Evolutionary conservation across 2,329 filamentous ascomycete species (phyloP).

Genomic region (Fusarium domesticum): DNA sequence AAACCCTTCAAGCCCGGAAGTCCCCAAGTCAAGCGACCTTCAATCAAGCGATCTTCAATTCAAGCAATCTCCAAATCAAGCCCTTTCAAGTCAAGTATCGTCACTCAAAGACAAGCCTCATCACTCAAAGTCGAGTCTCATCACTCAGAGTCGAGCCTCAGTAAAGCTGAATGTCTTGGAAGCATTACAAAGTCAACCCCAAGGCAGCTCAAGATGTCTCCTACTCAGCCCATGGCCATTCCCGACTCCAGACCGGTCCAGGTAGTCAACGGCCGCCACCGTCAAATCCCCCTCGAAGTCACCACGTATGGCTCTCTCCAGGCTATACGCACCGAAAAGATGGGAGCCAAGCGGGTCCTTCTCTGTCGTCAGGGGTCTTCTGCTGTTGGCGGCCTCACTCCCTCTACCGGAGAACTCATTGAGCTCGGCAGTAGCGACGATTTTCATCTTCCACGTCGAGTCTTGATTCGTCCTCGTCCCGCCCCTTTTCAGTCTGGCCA

Average conservation of each 20-base stretch:
- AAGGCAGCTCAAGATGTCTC: background rate
- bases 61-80: too few relatives aligned
- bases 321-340: constrained; percentile 38
- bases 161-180: too few relatives aligned
- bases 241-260: background rate
- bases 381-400: constrained; percentile 49
- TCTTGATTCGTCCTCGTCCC: constrained; percentile 54
- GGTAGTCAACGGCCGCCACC: background rate
- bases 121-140: too few relatives aligned
- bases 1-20: too few relatives aligned
- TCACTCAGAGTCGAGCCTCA: too few relatives aligned
- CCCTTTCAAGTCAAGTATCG: too few relatives aligned
- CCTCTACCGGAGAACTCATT: constrained; percentile 40
- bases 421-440: constrained; percentile 20
- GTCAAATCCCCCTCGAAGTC: constrained; percentile 45
- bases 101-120: too few relatives aligned
- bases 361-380: constrained; percentile 54
- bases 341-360: constrained; percentile 51
- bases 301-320: constrained; percentile 50
- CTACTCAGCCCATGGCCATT: background rate
- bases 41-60: too few relatives aligned
- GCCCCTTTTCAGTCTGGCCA: constrained; percentile 10
- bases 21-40: too few relatives aligned
- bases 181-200: background rate
- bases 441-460: constrained; percentile 42